Evolutionary conservation across 192 early-diverging fungal genomes (phyloP), one percentile per base, ranked within the genome.

Genomic region (Rhizoclosmatium globosum): DNA sequence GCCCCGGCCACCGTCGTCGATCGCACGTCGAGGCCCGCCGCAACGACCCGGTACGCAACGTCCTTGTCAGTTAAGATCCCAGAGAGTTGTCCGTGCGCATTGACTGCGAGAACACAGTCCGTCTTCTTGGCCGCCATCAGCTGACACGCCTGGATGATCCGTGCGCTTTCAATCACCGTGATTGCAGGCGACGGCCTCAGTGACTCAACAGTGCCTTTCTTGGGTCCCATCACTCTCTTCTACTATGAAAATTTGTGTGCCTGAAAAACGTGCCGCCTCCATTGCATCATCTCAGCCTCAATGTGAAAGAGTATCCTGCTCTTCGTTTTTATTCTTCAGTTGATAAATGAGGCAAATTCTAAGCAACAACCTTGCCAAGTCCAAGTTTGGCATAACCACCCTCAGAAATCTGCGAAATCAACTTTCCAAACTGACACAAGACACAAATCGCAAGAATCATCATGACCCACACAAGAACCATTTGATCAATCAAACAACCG

Each of bases 51-150:
- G 86, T 94, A 99, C 43, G 96, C 94, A 68, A 99, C 89, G 85
- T 99, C 98, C 87, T 98, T 98, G 75, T 96, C 98, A 3, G 98
- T 99, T 79, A 99, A 94, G 77, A 99, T 99, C 44, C 98, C 98
- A 2, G 89, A 88, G 76, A 99, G 89, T 64, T 94, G 92, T 72
- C 97, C 96, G 47, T 97, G 93, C 41, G 93, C 91, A 83, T 96
- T 94, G 31, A 98, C 93, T 41, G 95, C 95, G 7, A 99, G 90
- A 42, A 99, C 96, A 78, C 94, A 95, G 82, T 99, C 98, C 19
- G 91, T 89, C 42, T 96, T 89, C 88, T 98, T 98, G 48, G 98
- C 96, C 4, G 98, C 97, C 97, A 99, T 98, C 2, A 85, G 77
- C 60, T 84, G 84, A 3, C 82, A 81, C 6, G 87, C 87, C 62